These are phyloP conservation scores for Schizophyllum commune DNA, from an alignment of 1,284 basidiomycete genomes.

Conservation along the genomic window DNA sequence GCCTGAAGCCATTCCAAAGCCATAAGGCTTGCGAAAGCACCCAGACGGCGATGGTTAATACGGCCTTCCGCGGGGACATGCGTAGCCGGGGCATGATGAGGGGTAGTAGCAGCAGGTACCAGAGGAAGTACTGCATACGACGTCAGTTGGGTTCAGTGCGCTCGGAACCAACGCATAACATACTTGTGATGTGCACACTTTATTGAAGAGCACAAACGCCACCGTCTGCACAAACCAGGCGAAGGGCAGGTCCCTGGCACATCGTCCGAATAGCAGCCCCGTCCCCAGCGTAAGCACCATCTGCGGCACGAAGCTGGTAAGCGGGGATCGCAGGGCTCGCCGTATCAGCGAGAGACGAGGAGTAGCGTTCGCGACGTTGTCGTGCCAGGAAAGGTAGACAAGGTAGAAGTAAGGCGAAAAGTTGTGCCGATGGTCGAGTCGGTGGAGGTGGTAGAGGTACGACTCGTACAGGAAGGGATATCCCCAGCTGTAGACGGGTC, in stretches of 20 bases:
- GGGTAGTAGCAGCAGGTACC: slow-evolving; percentile 92
- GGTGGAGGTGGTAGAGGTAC: slow-evolving; percentile 87
- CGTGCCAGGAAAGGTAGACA: slow-evolving; percentile 76
- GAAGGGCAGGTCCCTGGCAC: slow-evolving; percentile 55
- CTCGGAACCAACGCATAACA: slow-evolving; percentile 17
- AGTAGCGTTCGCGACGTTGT: slow-evolving; percentile 12
- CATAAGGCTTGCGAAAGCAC: slow-evolving; percentile 74
- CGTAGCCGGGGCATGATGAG: slow-evolving; percentile 65
- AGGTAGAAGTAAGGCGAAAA: slow-evolving; percentile 97
- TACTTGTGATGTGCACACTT: slow-evolving; percentile 96
- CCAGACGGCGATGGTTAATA: slow-evolving; percentile 58
- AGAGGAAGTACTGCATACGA: slow-evolving; percentile 82
- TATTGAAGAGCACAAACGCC: slow-evolving; percentile 92
- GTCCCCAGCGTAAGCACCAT: slow-evolving; percentile 58
- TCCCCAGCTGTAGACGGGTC: slow-evolving; percentile 90
- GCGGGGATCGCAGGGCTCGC: slow-evolving; percentile 47
- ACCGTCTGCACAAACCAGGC: slow-evolving; percentile 91
- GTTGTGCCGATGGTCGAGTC: slow-evolving; percentile 96
- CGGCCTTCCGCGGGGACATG: slow-evolving; percentile 38
- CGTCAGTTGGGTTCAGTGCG: background rate
- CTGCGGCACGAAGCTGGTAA: slow-evolving; percentile 71
- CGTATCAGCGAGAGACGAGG: slow-evolving; percentile 36
- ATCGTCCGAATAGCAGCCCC: slow-evolving; percentile 57
- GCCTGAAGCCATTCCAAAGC: slow-evolving; percentile 77
- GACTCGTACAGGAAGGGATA: slow-evolving; percentile 87